Conservation (phyloP, 306 rosid genomes). For the Gillenia trifoliata region DNA sequence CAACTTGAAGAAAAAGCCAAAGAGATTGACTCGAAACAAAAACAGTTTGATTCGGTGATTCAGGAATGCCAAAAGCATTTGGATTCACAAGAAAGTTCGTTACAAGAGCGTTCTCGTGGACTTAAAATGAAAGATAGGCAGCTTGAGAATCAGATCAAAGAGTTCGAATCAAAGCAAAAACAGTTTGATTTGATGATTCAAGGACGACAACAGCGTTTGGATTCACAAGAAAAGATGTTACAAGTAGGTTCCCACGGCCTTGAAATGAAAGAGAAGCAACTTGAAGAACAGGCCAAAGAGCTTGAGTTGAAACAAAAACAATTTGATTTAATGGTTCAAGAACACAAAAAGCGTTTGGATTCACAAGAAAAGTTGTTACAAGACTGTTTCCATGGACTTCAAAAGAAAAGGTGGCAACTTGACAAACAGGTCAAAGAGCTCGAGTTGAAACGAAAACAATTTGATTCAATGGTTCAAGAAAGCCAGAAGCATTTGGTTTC, state of each 20-base stretch:
- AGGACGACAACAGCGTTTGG: background rate
- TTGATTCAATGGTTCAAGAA: background rate
- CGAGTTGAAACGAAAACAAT: background rate
- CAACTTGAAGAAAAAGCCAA: too few relatives aligned
- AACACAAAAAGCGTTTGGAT: conserved; percentile 11
- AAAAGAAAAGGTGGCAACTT: conserved; percentile 10
- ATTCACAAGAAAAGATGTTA: background rate
- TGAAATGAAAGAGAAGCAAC: conserved; percentile 16
- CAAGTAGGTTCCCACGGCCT: conserved; percentile 5
- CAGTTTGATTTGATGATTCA: background rate
- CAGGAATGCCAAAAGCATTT: background rate
- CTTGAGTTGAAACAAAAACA: conserved; percentile 22
- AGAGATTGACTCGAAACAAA: too few relatives aligned
- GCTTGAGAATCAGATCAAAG: background rate
- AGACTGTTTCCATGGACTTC: conserved; percentile 5
- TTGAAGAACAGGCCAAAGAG: conserved; percentile 10
- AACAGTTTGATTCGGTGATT: background rate
- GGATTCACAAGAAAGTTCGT: background rate
- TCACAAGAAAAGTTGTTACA: background rate
- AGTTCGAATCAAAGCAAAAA: too few relatives aligned
- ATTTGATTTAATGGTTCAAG: background rate
- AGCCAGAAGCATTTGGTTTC: background rate
- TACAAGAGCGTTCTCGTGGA: background rate
- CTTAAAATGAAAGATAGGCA: conserved; percentile 18
- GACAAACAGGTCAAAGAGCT: conserved; percentile 15